These are phyloP conservation scores for Rhodotorula kratochvilovae DNA, from an alignment of 768 basidiomycete species.

Conservation along the genomic window DNA sequence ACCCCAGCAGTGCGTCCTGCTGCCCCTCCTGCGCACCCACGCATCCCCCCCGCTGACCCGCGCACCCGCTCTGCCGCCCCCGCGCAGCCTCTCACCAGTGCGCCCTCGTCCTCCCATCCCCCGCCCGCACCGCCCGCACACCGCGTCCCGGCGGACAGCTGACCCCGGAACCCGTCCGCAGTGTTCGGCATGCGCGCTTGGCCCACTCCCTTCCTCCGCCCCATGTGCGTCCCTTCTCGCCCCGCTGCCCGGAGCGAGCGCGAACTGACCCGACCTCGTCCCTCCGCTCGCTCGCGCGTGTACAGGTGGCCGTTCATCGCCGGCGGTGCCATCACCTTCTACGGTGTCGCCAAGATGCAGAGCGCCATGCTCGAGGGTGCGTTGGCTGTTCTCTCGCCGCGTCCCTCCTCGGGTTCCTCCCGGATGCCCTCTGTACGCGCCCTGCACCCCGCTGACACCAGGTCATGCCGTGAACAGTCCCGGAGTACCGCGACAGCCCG, in stretches of 20 bases:
- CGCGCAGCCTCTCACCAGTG: not conserved
- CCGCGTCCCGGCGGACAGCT: not conserved
- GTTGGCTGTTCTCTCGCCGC: not conserved
- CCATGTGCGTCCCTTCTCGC: constrained; percentile 22
- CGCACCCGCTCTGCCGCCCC: not conserved
- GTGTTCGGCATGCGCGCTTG: constrained; percentile 40
- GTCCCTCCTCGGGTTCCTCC: not conserved
- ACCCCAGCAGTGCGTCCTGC: not conserved
- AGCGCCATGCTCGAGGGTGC: constrained; percentile 35
- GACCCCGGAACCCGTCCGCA: not conserved
- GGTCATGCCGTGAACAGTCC: not conserved
- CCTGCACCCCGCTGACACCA: too few relatives aligned
- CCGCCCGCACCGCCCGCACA: not conserved
- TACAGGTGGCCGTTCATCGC: constrained; percentile 42
- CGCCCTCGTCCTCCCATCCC: not conserved
- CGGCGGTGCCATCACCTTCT: constrained; percentile 42
- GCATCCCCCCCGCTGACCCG: too few relatives aligned
- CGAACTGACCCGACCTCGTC: not conserved
- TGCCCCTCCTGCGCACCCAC: not conserved
- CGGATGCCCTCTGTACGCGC: not conserved
- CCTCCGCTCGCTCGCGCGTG: too few relatives aligned
- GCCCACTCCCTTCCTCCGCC: constrained; percentile 40
- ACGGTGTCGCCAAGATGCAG: constrained; percentile 36
- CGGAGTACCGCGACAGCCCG: constrained; percentile 13
- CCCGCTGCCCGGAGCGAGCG: not conserved